A percentile compares a stretch with the other conserved stretches of the same genome.
Conservation (phyloP, 225 moss, liverwort and hornwort genomes). For the Sphagnum contortum region DNA sequence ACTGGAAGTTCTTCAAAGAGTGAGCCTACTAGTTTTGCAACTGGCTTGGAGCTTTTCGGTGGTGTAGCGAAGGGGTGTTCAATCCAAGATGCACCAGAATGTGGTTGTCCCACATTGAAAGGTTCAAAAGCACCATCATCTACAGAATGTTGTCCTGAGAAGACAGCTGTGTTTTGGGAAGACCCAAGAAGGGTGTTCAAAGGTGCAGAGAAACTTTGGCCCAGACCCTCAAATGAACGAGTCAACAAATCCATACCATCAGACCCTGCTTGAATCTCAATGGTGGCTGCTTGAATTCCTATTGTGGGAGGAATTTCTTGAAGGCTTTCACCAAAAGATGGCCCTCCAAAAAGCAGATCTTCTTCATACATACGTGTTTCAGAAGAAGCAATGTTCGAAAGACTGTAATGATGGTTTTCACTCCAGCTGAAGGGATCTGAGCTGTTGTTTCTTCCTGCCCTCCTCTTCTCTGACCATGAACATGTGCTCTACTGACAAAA, state of each 20-base stretch:
- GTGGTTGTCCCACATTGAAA: background rate
- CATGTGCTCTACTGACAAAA: no score
- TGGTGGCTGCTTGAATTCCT: constrained; percentile 1
- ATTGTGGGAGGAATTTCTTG: constrained; percentile 6
- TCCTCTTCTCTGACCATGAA: no score
- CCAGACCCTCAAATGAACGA: constrained; percentile 11
- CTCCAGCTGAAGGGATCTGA: constrained; percentile 51
- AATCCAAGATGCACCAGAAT: no score
- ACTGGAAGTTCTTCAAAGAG: no score
- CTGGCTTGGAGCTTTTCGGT: background rate
- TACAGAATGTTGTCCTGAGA: constrained; percentile 5
- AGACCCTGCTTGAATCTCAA: background rate
- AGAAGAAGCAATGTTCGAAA: constrained; percentile 11
- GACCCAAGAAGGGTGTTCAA: constrained; percentile 12
- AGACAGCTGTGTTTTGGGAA: constrained; percentile 10
- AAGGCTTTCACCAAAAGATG: constrained; percentile 13
- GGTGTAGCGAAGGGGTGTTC: no score
- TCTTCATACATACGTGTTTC: constrained; percentile 26
- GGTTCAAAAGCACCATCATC: constrained; percentile 11
- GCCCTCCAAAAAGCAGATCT: constrained; percentile 11
- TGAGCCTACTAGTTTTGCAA: no score
- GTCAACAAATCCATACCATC: constrained; percentile 37
- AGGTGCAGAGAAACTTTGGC: constrained; percentile 2
- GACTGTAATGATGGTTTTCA: constrained; percentile 27
- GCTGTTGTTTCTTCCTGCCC: background rate